A percentile compares a stretch with the other conserved stretches of the same genome.
Evolutionary conservation across 768 basidiomycete species (phyloP).

Genomic region (Rhizopogon roseolus): DNA sequence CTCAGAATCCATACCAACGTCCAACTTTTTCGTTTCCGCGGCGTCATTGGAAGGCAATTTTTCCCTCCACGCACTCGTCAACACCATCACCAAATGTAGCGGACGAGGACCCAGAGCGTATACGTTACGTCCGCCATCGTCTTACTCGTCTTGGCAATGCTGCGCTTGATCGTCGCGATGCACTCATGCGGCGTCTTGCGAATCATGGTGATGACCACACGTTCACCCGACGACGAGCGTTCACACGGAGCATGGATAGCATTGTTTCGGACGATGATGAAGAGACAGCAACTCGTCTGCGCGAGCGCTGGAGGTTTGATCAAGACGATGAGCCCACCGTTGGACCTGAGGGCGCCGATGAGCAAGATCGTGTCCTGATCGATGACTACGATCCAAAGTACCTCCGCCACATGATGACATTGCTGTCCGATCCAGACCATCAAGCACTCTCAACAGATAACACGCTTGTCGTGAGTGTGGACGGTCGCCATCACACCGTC

Average conservation of each 20-base stretch:
- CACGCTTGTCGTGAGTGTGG: slow-evolving; percentile 35
- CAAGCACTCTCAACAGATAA: slow-evolving; percentile 47
- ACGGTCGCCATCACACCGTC: slow-evolving; percentile 47
- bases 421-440: slow-evolving; percentile 53
- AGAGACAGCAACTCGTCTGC: slow-evolving; percentile 38
- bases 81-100: slow-evolving; percentile 15
- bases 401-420: slow-evolving; percentile 48
- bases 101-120: slow-evolving; percentile 14
- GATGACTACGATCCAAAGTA: slow-evolving; percentile 68
- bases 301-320: slow-evolving; percentile 69
- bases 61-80: slow-evolving; percentile 32
- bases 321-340: slow-evolving; percentile 53
- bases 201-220: slow-evolving; percentile 9
- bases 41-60: slow-evolving; percentile 62
- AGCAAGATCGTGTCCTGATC: slow-evolving; percentile 62
- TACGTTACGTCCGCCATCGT: slow-evolving; percentile 56
- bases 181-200: slow-evolving; percentile 20
- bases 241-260: slow-evolving; percentile 23
- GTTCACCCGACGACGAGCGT: slow-evolving; percentile 5
- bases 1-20: slow-evolving; percentile 68
- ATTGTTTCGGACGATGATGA: slow-evolving; percentile 27
- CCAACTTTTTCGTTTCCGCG: slow-evolving; percentile 52
- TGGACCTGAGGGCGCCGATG: slow-evolving; percentile 58
- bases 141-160: slow-evolving; percentile 80
- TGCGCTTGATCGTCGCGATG: slow-evolving; percentile 65